Evolutionary conservation across 2,329 filamentous ascomycete species (phyloP).

Genomic region (Epichloe sp.): DNA sequence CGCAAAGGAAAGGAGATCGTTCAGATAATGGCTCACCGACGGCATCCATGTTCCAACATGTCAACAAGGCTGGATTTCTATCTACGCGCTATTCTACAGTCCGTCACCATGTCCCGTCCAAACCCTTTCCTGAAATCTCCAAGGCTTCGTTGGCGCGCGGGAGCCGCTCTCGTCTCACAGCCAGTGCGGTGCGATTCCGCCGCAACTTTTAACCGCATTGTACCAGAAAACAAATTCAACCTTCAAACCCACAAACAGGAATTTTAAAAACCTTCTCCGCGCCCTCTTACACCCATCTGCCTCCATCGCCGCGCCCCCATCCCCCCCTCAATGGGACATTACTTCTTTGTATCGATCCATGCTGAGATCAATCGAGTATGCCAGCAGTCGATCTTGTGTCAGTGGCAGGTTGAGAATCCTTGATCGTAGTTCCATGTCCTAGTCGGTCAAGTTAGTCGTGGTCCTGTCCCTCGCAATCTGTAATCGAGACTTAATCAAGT

Average conservation of each 20-base stretch:
- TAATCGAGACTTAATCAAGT: too few relatives aligned
- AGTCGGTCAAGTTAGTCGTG: slow-evolving; percentile 4
- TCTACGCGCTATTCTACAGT: background rate
- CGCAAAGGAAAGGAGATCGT: too few relatives aligned
- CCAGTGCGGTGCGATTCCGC: background rate
- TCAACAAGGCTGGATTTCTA: background rate
- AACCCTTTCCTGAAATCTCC: background rate
- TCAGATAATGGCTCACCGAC: too few relatives aligned
- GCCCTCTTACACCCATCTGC: background rate
- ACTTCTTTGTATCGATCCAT: slow-evolving; percentile 54
- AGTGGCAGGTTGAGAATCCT: slow-evolving; percentile 47
- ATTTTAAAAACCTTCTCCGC: background rate
- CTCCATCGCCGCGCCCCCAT: background rate
- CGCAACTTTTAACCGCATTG: background rate
- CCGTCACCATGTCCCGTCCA: background rate
- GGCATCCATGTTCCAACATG: too few relatives aligned
- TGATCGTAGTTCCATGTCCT: slow-evolving; percentile 24
- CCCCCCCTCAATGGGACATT: slow-evolving; percentile 34
- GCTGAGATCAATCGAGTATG: slow-evolving; percentile 58
- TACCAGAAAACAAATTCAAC: background rate
- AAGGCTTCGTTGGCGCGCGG: background rate
- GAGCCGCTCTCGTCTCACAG: background rate
- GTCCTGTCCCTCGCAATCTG: background rate
- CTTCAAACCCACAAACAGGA: background rate
- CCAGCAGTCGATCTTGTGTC: slow-evolving; percentile 58